phyloP scores from a whole-genome alignment of 441 rosid genomes.

The Jatropha multifida region DNA sequence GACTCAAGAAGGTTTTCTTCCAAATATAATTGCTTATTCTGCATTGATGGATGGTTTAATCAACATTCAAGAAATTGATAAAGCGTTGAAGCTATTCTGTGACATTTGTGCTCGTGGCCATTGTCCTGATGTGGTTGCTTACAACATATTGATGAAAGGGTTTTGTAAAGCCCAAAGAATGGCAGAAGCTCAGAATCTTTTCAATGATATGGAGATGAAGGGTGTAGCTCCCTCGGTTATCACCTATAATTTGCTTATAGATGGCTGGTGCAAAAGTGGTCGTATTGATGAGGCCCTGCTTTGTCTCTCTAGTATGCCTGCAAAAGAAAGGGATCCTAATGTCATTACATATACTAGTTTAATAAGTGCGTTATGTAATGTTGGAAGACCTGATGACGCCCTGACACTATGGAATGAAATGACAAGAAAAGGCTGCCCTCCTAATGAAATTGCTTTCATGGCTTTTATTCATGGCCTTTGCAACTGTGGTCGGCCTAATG shows the following conservation, averaged over 20 bases:
- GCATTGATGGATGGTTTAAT: conserved; percentile 72
- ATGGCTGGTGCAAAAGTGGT: conserved; percentile 81
- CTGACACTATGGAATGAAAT: conserved; percentile 62
- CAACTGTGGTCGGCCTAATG: conserved; percentile 63
- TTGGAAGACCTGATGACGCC: conserved; percentile 76
- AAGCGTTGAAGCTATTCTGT: conserved; percentile 63
- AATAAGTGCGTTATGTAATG: conserved; percentile 61
- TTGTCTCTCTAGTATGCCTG: conserved; percentile 55
- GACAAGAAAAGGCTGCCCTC: conserved; percentile 46
- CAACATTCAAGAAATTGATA: conserved; percentile 51
- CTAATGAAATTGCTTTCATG: conserved; percentile 62
- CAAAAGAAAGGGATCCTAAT: conserved; percentile 55
- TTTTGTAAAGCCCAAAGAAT: conserved; percentile 63
- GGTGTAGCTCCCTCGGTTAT: conserved; percentile 72
- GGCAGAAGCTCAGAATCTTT: conserved; percentile 56
- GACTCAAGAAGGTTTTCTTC: conserved; percentile 72
- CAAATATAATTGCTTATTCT: conserved; percentile 70
- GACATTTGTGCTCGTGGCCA: conserved; percentile 53
- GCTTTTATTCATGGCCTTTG: conserved; percentile 77
- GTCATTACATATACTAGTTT: conserved; percentile 72
- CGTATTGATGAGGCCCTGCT: conserved; percentile 51
- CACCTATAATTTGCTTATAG: conserved; percentile 71
- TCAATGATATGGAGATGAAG: conserved; percentile 61
- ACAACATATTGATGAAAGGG: conserved; percentile 70
- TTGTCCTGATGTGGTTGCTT: conserved; percentile 76